Conservation (phyloP, 129 eudicot species). For the Helichrysum umbraculigerum region DNA sequence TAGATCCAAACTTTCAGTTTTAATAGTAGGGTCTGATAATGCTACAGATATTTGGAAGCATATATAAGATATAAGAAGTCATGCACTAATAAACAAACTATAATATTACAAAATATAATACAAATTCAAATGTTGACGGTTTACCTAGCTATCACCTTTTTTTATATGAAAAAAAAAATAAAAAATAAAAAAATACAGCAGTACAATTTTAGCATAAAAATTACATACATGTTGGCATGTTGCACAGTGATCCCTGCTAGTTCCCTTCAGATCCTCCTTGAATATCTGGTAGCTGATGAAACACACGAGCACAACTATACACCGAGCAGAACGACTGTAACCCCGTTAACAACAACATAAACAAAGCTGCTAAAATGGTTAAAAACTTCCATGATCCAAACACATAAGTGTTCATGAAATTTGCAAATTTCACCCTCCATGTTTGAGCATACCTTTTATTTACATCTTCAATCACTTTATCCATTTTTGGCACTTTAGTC, state of each 20-base stretch:
- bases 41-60: no score
- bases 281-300: conserved; percentile 33
- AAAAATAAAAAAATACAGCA: no score
- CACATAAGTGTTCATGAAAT: conserved; percentile 42
- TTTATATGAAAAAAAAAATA: no score
- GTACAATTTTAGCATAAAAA: background rate
- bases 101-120: no score
- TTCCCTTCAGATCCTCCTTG: conserved; percentile 24
- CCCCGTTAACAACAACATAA: conserved; percentile 42
- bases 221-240: background rate
- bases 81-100: no score
- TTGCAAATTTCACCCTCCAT: conserved; percentile 51
- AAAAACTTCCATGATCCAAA: conserved; percentile 61
- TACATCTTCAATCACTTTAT: conserved; percentile 62
- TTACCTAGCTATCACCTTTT: no score
- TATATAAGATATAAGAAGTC: no score
- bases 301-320: conserved; percentile 34
- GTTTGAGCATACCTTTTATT: conserved; percentile 45
- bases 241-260: background rate
- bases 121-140: no score
- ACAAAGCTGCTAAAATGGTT: conserved; percentile 42
- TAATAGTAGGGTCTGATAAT: no score
- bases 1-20: no score
- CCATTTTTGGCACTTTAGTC: conserved; percentile 54
- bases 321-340: conserved; percentile 50